phyloP scores from a whole-genome alignment of 1,139 yeast genomes.

The Diutina scorzettiae region DNA sequence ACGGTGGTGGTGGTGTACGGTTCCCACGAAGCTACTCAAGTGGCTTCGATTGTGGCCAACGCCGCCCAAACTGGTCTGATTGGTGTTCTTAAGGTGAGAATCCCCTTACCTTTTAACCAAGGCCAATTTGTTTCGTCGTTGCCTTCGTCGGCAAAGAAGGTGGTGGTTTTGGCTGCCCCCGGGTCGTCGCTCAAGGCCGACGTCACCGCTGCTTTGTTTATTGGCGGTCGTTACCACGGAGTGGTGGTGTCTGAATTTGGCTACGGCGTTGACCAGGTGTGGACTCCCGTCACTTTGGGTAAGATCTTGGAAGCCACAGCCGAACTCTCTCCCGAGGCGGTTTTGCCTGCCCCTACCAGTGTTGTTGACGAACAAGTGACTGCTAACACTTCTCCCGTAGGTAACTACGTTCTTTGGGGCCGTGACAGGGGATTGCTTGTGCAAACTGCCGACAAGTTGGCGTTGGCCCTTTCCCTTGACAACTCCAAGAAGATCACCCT shows the following conservation, averaged over 20 bases:
- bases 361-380: constrained; percentile 14
- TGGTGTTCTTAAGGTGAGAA: constrained; percentile 64
- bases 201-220: constrained; percentile 60
- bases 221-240: constrained; percentile 31
- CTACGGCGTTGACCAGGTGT: constrained; percentile 38
- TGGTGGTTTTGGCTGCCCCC: constrained; percentile 54
- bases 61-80: constrained; percentile 18
- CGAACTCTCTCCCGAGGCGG: constrained; percentile 18
- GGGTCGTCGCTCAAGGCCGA: constrained; percentile 49
- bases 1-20: constrained; percentile 74
- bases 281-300: constrained; percentile 46
- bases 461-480: constrained; percentile 63
- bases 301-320: constrained; percentile 37
- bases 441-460: constrained; percentile 52
- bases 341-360: constrained; percentile 9
- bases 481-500: constrained; percentile 40
- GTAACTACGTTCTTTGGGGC: constrained; percentile 56
- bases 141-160: constrained; percentile 45
- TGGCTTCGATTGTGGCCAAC: constrained; percentile 31
- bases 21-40: constrained; percentile 48
- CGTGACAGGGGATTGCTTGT: constrained; percentile 46
- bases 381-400: constrained; percentile 33
- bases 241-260: constrained; percentile 37
- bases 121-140: constrained; percentile 45
- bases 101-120: constrained; percentile 67